These are phyloP conservation scores for Coemansia sp. DNA, from an alignment of 192 early-diverging fungal genomes.

Conservation along the genomic window DNA sequence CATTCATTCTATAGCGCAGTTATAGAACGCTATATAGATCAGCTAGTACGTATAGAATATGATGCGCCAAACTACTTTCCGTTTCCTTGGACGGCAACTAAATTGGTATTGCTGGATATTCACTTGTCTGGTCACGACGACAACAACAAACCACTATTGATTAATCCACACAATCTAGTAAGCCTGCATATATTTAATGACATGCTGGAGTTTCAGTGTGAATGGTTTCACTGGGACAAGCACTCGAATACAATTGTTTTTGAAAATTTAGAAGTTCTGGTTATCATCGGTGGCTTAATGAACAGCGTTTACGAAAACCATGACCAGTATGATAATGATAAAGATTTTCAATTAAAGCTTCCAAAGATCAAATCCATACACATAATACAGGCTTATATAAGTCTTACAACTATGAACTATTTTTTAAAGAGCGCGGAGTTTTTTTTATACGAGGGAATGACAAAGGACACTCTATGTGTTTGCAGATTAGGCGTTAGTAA, in stretches of 20 bases:
- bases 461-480: not conserved
- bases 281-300: not conserved
- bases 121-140: not conserved
- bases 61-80: not conserved
- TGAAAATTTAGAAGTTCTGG: not conserved
- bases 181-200: not conserved
- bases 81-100: not conserved
- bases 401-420: not conserved
- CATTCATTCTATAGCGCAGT: not conserved
- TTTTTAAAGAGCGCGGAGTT: not conserved
- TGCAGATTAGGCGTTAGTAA: not conserved
- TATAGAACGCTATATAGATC: not conserved
- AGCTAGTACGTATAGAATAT: not conserved
- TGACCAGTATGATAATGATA: not conserved
- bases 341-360: not conserved
- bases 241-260: not conserved
- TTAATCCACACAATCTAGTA: not conserved
- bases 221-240: constrained; percentile 5
- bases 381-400: not conserved
- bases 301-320: not conserved
- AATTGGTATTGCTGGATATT: not conserved
- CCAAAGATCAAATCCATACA: not conserved
- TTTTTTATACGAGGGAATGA: not conserved
- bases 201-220: not conserved
- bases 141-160: not conserved